These are phyloP conservation scores for Daldinia childiae DNA, from an alignment of 495 filamentous ascomycete species.

Conservation along the genomic window DNA sequence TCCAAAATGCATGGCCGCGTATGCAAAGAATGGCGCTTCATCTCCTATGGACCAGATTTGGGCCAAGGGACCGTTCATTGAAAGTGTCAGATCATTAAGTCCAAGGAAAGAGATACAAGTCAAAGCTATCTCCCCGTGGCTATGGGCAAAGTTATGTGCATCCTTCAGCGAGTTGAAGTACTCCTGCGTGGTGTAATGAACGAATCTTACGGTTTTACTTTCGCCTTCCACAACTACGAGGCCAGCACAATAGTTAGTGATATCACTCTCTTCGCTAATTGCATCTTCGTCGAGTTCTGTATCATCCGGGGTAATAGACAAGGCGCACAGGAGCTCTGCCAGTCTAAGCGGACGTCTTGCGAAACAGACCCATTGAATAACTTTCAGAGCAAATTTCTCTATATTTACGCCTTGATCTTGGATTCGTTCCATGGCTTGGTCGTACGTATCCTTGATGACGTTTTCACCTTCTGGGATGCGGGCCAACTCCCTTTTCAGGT, in stretches of 20 bases:
- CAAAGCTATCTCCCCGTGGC: slow-evolving; percentile 41
- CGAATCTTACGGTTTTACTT: slow-evolving; percentile 46
- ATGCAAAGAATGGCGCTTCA: slow-evolving; percentile 44
- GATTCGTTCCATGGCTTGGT: slow-evolving; percentile 54
- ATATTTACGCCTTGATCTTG: slow-evolving; percentile 43
- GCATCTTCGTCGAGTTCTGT: slow-evolving; percentile 44
- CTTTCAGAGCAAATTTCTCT: slow-evolving; percentile 43
- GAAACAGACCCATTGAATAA: slow-evolving; percentile 47
- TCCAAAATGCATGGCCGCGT: slow-evolving; percentile 49
- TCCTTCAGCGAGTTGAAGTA: slow-evolving; percentile 47
- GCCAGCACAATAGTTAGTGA: slow-evolving; percentile 48
- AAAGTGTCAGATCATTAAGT: slow-evolving; percentile 33
- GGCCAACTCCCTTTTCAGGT: slow-evolving; percentile 41
- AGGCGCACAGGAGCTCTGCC: slow-evolving; percentile 49
- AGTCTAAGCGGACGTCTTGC: slow-evolving; percentile 40
- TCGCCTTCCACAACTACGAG: slow-evolving; percentile 50
- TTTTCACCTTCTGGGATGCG: slow-evolving; percentile 39
- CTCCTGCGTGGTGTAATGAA: slow-evolving; percentile 48
- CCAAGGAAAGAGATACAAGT: slow-evolving; percentile 47
- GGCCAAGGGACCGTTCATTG: slow-evolving; percentile 14
- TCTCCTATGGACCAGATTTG: slow-evolving; percentile 41
- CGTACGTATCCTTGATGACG: slow-evolving; percentile 47
- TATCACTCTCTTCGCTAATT: slow-evolving; percentile 38
- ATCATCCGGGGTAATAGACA: slow-evolving; percentile 43
- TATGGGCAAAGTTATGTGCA: slow-evolving; percentile 39